phyloP scores from a whole-genome alignment of 768 basidiomycete genomes.

The Strobilomyces dryophilus region DNA sequence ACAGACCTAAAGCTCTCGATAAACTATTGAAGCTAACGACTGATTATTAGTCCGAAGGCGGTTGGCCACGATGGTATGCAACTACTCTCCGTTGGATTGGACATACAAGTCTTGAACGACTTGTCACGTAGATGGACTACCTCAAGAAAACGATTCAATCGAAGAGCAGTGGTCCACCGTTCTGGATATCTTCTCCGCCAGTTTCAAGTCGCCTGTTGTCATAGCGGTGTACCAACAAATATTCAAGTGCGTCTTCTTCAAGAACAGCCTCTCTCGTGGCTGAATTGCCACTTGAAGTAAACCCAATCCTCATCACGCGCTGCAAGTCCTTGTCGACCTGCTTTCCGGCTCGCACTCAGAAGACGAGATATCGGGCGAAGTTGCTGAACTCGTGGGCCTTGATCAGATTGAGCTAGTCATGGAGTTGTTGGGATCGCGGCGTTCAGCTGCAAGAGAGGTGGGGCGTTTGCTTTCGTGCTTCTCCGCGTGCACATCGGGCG shows the following conservation, averaged over 20 bases:
- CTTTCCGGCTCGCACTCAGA: conserved; percentile 50
- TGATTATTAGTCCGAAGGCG: conserved; percentile 12
- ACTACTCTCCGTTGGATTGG: not conserved
- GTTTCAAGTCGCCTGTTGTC: not conserved
- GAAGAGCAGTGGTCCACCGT: conserved; percentile 30
- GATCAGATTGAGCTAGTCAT: conserved; percentile 77
- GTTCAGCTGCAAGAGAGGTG: conserved; percentile 47
- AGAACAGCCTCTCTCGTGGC: not conserved
- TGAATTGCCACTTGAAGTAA: conserved; percentile 9
- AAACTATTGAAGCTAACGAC: conserved; percentile 13
- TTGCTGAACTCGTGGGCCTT: conserved; percentile 80
- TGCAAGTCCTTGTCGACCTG: conserved; percentile 29
- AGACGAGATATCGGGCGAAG: conserved; percentile 72
- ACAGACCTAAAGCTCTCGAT: not conserved
- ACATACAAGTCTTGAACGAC: conserved; percentile 4
- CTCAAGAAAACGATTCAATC: conserved; percentile 11
- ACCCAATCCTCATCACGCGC: conserved; percentile 2
- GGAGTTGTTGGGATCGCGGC: conserved; percentile 62
- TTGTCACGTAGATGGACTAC: conserved; percentile 10
- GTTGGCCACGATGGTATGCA: conserved; percentile 17
- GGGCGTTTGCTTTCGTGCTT: conserved; percentile 3
- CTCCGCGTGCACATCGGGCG: not conserved
- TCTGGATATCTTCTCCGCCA: conserved; percentile 27
- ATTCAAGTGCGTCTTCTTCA: conserved; percentile 12
- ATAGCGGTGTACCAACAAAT: conserved; percentile 10